Evolutionary conservation across 2,329 filamentous ascomycete genomes (phyloP), one percentile per base, ranked within the genome.

Genomic region (Ophiosphaerella narmari): DNA sequence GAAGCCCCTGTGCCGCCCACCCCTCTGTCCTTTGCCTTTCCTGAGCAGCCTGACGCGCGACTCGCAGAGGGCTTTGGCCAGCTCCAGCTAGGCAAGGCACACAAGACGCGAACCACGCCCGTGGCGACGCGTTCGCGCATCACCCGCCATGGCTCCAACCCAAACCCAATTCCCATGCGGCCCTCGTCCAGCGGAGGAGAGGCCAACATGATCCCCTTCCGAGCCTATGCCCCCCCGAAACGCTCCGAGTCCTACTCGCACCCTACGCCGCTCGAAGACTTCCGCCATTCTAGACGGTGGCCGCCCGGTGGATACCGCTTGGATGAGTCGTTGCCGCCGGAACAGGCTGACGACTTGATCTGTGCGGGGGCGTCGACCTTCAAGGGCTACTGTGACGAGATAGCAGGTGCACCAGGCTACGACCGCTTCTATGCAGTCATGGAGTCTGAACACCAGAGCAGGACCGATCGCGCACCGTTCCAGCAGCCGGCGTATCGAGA

Each of bases 341-440:
- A 57, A 18, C 65, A 73, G 38, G 74, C 74, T 1, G 68, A 75
- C 18, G 71, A 75, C 16, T 39, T 74, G 48, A 73, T 76, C 38
- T 68, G 66, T 44, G 57, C 67, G 5, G 74, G 74, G 23, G 68
- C 73, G 1, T 73, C 67, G 13, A 72, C 69, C 3, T 76, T 76
- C 62, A 72, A 68, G 57, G 74, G 74, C 40, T 74, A 72, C 44
- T 67, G 52, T 18, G 71, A 75, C 35, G 61, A 63, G 18, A 68
- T 75, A 43, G 63, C 63, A 13, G 69, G 74, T 52, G 68, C 72
- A 32, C 54, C 55, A 39, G 73, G 71, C 18, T 71, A 75, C 52
- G 62, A 68, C 40, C 66, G 67, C 52, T 75, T 70, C 62, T 76
- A 72, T 52, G 72, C 74, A 7, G 70, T 74, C 47, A 74, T 75